Evolutionary conservation across 2,329 filamentous ascomycete species (phyloP), one percentile per base, ranked within the genome.

Genomic region (Didymella arachidicola): DNA sequence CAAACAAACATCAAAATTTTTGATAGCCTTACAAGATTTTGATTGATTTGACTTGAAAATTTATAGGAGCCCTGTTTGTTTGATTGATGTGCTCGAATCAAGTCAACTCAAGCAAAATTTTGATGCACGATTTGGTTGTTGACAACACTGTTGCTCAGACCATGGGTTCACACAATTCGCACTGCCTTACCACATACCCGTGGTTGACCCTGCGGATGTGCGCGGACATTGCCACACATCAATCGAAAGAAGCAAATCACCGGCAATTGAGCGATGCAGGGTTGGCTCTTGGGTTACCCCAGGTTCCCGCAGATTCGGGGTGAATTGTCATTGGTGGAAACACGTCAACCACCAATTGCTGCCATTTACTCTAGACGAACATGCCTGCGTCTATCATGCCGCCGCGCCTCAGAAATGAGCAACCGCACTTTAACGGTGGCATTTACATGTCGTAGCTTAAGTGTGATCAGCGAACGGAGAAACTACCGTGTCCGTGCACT

Each of bases 251-350:
- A 25, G 30, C 22, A 44, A 19, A 7, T 11, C 7, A 18, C 18
- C 32, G 47, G 32, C 32, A 51, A 51, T 11, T 34, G 47, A 43
- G n/a, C 38, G 29, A 49, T 7, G 27, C 26, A 46, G 41, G 32
- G 38, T 30, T 11, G 25, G 4, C 47, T 43, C 19, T 22, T 22
- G 22, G 22, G 22, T 22, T 53, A 48, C 55, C 48, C 48, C 55
- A 45, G 55, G 38, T 48, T 49, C 27, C 12, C 26, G 49, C 30
- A 53, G 43, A 44, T 41, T 38, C 16, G 49, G 55, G 55, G 36
- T 38, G 22, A 45, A 49, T 34, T 34, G 18, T 26, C 12, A 58
- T 58, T 58, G 55, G 55, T 58, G 55, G 55, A n/a, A 44, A 39
- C 34, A 30, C 10, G 30, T 11, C 1, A 6, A 48, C 55, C 55